Conservation (phyloP, 768 basidiomycete species). For the Mycena capillaripes region DNA sequence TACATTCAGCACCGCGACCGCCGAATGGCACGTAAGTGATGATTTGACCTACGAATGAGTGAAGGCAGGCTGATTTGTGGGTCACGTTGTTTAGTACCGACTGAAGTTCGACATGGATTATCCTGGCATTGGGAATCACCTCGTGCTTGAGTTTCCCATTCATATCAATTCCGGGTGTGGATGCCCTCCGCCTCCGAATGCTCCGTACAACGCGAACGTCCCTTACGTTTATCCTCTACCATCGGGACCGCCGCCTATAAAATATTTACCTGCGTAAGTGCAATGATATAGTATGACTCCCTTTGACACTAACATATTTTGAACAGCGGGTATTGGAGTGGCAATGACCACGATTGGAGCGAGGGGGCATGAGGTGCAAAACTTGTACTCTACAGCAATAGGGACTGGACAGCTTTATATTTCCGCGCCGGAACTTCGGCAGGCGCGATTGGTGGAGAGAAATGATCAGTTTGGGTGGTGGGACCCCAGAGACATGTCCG, state of each 20-base stretch:
- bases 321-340: slow-evolving; percentile 28
- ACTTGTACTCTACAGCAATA: too few relatives aligned
- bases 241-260: slow-evolving; percentile 30
- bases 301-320: not conserved
- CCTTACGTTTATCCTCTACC: slow-evolving; percentile 24
- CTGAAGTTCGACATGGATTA: slow-evolving; percentile 28
- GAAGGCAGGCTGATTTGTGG: not conserved
- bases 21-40: slow-evolving; percentile 34
- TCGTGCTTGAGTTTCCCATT: slow-evolving; percentile 33
- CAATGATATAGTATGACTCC: not conserved
- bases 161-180: slow-evolving; percentile 31
- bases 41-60: too few relatives aligned
- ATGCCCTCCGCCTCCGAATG: slow-evolving; percentile 17
- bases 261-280: slow-evolving; percentile 29
- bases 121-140: slow-evolving; percentile 32
- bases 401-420: too few relatives aligned
- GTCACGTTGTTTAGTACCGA: slow-evolving; percentile 25
- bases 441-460: too few relatives aligned
- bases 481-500: too few relatives aligned
- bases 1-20: slow-evolving; percentile 18
- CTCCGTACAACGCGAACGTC: slow-evolving; percentile 11
- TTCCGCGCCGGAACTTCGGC: too few relatives aligned
- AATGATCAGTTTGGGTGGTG: too few relatives aligned
- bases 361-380: too few relatives aligned
- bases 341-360: slow-evolving; percentile 30